Evolutionary conservation across 352 stramenopile species (phyloP).

Genomic region (Pelagophyceae sp.): DNA sequence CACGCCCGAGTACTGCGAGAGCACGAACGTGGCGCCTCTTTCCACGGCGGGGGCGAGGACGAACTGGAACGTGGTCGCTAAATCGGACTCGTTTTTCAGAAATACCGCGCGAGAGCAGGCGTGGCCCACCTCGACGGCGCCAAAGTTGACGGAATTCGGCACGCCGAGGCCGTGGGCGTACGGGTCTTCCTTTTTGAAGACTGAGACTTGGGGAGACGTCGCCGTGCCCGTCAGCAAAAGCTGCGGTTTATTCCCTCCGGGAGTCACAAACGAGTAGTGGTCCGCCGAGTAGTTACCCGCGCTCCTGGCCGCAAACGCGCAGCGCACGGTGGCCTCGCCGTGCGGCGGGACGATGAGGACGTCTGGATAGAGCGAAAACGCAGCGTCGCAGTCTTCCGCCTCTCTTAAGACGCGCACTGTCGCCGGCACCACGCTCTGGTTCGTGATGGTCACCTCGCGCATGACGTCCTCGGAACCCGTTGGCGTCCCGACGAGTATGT

Average conservation of each 20-base stretch:
- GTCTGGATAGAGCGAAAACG: conserved; percentile 67
- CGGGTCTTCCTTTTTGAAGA: conserved; percentile 58
- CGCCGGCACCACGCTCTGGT: conserved; percentile 75
- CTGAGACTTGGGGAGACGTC: conserved; percentile 17
- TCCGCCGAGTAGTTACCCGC: conserved; percentile 75
- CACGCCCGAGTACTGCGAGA: conserved; percentile 59
- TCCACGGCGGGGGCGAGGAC: conserved; percentile 55
- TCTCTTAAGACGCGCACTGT: conserved; percentile 56
- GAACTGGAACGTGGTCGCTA: conserved; percentile 64
- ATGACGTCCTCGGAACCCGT: conserved; percentile 43
- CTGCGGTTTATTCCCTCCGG: conserved; percentile 63
- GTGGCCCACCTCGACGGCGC: conserved; percentile 61
- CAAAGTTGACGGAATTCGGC: conserved; percentile 70
- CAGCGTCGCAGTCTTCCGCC: conserved; percentile 66
- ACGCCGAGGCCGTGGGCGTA: conserved; percentile 25
- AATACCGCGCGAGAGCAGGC: conserved; percentile 58
- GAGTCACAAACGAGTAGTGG: conserved; percentile 73
- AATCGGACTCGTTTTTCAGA: conserved; percentile 62
- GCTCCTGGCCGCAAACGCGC: conserved; percentile 65
- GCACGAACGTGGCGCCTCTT: conserved; percentile 70
- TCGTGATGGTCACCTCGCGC: conserved; percentile 69
- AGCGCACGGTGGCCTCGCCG: conserved; percentile 52
- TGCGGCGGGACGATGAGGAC: conserved; percentile 61
- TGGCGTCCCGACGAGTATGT: conserved; percentile 57
- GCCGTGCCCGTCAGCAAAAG: conserved; percentile 47